Evolutionary conservation across 257 asterid genomes (phyloP).

Genomic region (Solanum piurae): DNA sequence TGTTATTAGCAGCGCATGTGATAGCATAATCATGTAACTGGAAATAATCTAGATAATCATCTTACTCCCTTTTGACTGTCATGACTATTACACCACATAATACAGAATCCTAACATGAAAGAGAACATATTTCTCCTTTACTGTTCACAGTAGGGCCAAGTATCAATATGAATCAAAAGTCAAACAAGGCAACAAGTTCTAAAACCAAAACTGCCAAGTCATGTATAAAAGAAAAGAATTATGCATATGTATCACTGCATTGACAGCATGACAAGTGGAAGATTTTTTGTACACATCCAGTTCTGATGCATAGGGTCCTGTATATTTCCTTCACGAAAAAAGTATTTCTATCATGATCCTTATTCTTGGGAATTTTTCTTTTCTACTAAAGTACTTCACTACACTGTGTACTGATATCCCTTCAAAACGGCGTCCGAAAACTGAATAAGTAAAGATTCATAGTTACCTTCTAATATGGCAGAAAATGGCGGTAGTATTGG

Average conservation of each 20-base stretch:
- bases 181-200: not conserved
- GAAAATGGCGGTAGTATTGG: conserved; percentile 87
- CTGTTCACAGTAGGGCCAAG: not conserved
- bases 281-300: not conserved
- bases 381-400: not conserved
- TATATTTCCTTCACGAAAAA: not conserved
- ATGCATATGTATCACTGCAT: not conserved
- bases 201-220: not conserved
- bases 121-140: not conserved
- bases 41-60: not conserved
- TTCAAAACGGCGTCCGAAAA: not conserved
- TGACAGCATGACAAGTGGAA: not conserved
- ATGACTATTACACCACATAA: not conserved
- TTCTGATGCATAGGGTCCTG: not conserved
- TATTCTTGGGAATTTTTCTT: not conserved
- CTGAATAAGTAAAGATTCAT: not conserved
- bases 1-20: not conserved
- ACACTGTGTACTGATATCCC: not conserved
- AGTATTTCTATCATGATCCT: not conserved
- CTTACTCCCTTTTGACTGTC: not conserved
- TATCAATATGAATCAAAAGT: not conserved
- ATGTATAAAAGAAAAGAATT: not conserved
- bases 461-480: conserved; percentile 58
- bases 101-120: not conserved
- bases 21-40: not conserved